Evolutionary conservation across 345 rosid genomes (phyloP).

Genomic region (Linum lewisii): DNA sequence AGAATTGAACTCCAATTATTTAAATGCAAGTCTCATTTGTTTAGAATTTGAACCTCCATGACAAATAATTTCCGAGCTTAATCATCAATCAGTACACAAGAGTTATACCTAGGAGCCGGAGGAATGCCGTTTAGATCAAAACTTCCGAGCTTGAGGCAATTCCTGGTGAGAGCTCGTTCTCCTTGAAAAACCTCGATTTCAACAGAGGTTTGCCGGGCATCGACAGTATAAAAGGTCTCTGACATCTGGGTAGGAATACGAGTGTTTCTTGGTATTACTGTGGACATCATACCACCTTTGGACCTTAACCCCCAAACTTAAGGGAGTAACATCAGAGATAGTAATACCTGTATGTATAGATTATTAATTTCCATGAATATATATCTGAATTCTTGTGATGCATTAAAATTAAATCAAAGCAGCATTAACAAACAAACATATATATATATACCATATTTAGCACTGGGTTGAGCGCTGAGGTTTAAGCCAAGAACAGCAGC

Average conservation of each 20-base stretch:
- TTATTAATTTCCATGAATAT: too few relatives aligned
- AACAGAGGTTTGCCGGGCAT: constrained; percentile 42
- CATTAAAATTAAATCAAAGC: too few relatives aligned
- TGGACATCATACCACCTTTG: constrained; percentile 54
- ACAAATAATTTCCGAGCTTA: not conserved
- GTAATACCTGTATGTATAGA: constrained; percentile 38
- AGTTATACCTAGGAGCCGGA: constrained; percentile 49
- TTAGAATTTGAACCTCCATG: too few relatives aligned
- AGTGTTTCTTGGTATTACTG: constrained; percentile 43
- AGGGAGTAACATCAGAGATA: constrained; percentile 39
- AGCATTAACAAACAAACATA: not conserved
- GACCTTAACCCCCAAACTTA: constrained; percentile 46
- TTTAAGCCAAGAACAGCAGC: constrained; percentile 50
- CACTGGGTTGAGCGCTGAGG: constrained; percentile 32
- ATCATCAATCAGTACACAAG: not conserved
- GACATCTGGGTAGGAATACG: constrained; percentile 39
- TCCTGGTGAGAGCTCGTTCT: constrained; percentile 42
- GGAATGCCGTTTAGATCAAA: constrained; percentile 44
- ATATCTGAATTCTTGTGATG: too few relatives aligned
- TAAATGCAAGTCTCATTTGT: too few relatives aligned
- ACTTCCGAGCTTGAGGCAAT: constrained; percentile 37
- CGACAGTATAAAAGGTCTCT: constrained; percentile 38
- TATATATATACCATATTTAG: constrained; percentile 10
- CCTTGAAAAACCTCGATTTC: constrained; percentile 49
- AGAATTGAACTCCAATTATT: too few relatives aligned